A percentile compares a stretch with the other conserved stretches of the same genome.
Conservation (phyloP, 116 monocot genomes). For the Phalaenopsis hybrid region DNA sequence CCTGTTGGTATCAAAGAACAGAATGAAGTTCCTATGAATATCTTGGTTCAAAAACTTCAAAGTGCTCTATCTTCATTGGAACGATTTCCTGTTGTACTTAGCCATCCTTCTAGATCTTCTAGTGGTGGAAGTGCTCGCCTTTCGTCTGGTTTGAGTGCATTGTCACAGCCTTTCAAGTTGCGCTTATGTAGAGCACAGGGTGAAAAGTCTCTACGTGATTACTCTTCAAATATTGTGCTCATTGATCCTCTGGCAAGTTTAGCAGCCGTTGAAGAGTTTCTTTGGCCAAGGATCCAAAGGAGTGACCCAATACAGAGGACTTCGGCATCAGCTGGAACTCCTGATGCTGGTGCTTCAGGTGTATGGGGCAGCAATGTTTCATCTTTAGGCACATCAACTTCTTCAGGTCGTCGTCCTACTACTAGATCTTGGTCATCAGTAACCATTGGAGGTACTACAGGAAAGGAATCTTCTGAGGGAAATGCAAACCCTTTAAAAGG, state of each 20-base stretch:
- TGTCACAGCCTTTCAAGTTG: conserved; percentile 87
- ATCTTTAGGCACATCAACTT: conserved; percentile 35
- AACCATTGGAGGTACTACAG: conserved; percentile 39
- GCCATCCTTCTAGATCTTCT: conserved; percentile 76
- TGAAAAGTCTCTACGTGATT: conserved; percentile 93
- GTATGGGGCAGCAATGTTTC: conserved; percentile 41
- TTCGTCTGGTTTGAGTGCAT: conserved; percentile 67
- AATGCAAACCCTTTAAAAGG: conserved; percentile 56
- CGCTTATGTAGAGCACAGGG: conserved; percentile 78
- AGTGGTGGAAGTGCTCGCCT: conserved; percentile 64
- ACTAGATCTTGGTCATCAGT: conserved; percentile 69
- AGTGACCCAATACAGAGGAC: conserved; percentile 62
- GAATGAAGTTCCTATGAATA: conserved; percentile 55
- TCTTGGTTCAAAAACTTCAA: conserved; percentile 84
- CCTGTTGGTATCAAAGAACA: conserved; percentile 31
- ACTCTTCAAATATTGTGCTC: conserved; percentile 92
- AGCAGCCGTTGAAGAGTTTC: conserved; percentile 93
- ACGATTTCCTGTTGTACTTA: conserved; percentile 90
- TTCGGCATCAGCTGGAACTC: conserved; percentile 34
- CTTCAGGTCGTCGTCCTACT: conserved; percentile 52
- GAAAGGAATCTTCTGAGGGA: conserved; percentile 57
- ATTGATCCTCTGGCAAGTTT: conserved; percentile 93
- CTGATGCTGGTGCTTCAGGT: conserved; percentile 41
- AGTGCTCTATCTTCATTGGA: conserved; percentile 87
- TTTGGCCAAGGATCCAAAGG: conserved; percentile 91